phyloP scores from a whole-genome alignment of 371 early-diverging fungal species.

The Umbelopsis sp. region DNA sequence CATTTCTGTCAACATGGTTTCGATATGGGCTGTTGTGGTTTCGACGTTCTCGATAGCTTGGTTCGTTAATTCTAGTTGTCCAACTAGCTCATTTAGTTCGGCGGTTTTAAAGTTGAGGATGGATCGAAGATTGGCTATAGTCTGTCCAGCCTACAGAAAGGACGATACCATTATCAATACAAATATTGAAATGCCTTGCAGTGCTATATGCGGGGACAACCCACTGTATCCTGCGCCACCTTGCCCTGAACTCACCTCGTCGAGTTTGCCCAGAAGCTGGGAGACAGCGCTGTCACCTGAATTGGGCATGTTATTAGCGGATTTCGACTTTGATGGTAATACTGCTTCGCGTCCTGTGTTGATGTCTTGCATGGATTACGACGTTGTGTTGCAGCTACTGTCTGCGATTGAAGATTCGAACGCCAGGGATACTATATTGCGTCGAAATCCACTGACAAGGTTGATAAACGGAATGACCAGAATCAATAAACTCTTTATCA shows the following conservation, averaged over 20 bases:
- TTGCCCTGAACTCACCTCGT: slow-evolving; percentile 27
- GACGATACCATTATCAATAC: slow-evolving; percentile 4
- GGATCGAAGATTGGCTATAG: slow-evolving; percentile 49
- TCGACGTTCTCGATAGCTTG: slow-evolving; percentile 51
- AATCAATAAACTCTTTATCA: background rate
- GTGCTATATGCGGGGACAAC: background rate
- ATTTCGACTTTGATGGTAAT: background rate
- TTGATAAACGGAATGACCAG: background rate
- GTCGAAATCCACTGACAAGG: background rate
- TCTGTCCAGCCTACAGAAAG: slow-evolving; percentile 43
- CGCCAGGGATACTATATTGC: background rate
- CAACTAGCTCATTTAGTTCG: slow-evolving; percentile 51
- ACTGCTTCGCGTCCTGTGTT: background rate
- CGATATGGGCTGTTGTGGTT: slow-evolving; percentile 46
- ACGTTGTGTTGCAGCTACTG: background rate
- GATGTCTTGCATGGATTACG: slow-evolving; percentile 2
- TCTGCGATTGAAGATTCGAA: background rate
- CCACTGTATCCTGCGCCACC: background rate
- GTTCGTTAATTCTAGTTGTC: slow-evolving; percentile 50
- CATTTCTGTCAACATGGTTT: slow-evolving; percentile 47
- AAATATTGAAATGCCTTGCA: background rate
- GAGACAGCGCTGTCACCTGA: slow-evolving; percentile 29
- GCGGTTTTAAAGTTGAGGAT: slow-evolving; percentile 54
- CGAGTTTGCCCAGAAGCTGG: slow-evolving; percentile 34
- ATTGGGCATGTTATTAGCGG: background rate